Evolutionary conservation across 106 monocot genomes (phyloP).

Genomic region (Gastrodia elata): DNA sequence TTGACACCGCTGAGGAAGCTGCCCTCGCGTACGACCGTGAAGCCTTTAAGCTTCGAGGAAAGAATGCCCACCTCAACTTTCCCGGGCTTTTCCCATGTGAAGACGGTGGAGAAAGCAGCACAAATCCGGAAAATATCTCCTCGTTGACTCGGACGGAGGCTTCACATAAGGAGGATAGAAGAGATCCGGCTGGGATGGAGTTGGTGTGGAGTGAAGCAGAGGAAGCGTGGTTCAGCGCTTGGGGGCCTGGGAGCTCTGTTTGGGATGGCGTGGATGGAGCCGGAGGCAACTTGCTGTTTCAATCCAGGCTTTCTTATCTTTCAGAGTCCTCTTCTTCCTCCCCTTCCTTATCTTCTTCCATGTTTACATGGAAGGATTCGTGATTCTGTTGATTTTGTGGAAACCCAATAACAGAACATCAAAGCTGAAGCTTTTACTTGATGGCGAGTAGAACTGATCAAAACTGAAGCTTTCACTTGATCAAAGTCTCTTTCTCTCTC

Average conservation of each 20-base stretch:
- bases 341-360: conserved; percentile 9
- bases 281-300: conserved; percentile 46
- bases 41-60: conserved; percentile 76
- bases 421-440: background rate
- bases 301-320: conserved; percentile 27
- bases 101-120: background rate
- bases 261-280: conserved; percentile 84
- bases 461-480: background rate
- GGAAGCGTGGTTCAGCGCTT: conserved; percentile 61
- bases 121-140: background rate
- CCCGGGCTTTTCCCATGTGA: conserved; percentile 57
- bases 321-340: conserved; percentile 8
- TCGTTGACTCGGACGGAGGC: background rate
- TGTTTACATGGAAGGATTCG: conserved; percentile 42
- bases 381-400: conserved; percentile 4
- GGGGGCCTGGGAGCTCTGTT: conserved; percentile 78
- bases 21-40: conserved; percentile 92
- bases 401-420: background rate
- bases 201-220: conserved; percentile 44
- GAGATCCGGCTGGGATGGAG: background rate
- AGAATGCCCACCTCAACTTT: conserved; percentile 85
- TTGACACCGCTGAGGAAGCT: conserved; percentile 91
- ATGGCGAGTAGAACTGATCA: background rate
- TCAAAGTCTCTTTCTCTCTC: background rate
- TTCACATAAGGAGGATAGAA: background rate